Percentiles rank a stretch among this genome's conserved stretches.
Evolutionary conservation across 1,284 basidiomycete genomes (phyloP).

Genomic region (Mycena sp.): DNA sequence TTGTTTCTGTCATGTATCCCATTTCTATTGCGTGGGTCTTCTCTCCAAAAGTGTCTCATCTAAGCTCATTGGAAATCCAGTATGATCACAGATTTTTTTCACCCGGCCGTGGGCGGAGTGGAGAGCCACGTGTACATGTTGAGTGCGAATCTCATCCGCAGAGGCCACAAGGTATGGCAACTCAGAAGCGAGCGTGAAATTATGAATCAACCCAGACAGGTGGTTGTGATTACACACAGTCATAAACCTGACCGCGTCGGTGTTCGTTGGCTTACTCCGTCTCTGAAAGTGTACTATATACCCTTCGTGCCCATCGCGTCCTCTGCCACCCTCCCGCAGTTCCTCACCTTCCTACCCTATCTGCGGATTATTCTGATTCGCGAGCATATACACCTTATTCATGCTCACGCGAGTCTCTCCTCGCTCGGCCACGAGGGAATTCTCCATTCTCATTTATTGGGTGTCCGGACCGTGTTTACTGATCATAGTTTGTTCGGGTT

Average conservation of each 20-base stretch:
- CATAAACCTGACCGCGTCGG: conserved; percentile 88
- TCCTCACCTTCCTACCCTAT: conserved; percentile 92
- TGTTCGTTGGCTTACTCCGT: conserved; percentile 86
- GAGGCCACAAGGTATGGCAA: conserved; percentile 87
- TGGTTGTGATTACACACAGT: conserved; percentile 95
- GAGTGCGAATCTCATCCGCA: conserved; percentile 81
- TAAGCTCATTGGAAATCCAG: conserved; percentile 53
- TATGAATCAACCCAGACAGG: conserved; percentile 54
- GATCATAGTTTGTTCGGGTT: conserved; percentile 98
- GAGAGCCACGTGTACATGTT: conserved; percentile 98
- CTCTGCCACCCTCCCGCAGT: conserved; percentile 93
- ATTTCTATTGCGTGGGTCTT: conserved; percentile 37
- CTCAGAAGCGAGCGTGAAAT: background rate
- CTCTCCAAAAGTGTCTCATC: background rate
- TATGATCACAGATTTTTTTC: conserved; percentile 98
- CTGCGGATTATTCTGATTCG: conserved; percentile 89
- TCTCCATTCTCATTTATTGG: conserved; percentile 86
- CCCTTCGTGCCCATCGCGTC: conserved; percentile 91
- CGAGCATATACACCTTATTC: conserved; percentile 89
- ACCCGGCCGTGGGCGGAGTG: conserved; percentile 94
- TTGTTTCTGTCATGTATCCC: conserved; percentile 38
- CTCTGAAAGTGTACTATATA: conserved; percentile 95
- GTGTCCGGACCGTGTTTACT: conserved; percentile 91
- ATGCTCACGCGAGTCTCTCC: conserved; percentile 92
- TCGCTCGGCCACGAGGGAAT: conserved; percentile 94